Percentiles rank a stretch among this genome's conserved stretches.
These are phyloP conservation scores for Cladophialophora psammophila DNA, from an alignment of 2,329 filamentous ascomycete genomes.

Conservation along the genomic window DNA sequence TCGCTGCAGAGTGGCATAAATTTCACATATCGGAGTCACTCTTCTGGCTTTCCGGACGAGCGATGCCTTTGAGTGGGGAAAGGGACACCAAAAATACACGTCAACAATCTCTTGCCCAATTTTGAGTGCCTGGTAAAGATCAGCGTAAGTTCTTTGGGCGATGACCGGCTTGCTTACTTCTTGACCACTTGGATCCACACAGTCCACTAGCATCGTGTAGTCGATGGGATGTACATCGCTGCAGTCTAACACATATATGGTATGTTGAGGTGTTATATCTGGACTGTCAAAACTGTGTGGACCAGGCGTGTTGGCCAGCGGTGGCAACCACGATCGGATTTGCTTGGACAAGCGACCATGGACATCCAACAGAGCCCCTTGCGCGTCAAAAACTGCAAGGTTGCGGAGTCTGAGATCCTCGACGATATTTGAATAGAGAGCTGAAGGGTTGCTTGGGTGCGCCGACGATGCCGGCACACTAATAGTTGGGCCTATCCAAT, in stretches of 20 bases:
- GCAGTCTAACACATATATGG: constrained; percentile 8
- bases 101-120: neutral
- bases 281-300: neutral
- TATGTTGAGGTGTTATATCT: neutral
- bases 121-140: neutral
- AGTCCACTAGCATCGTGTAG: neutral
- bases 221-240: constrained; percentile 11
- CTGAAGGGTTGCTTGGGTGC: neutral
- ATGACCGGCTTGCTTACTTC: neutral
- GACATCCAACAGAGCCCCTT: neutral
- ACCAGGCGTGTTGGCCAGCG: too few relatives aligned
- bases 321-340: constrained; percentile 1
- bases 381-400: neutral
- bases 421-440: neutral
- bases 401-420: constrained; percentile 1
- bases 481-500: neutral
- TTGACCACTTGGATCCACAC: neutral
- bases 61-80: neutral
- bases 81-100: constrained; percentile 4
- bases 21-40: constrained; percentile 6
- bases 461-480: neutral
- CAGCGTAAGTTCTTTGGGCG: neutral
- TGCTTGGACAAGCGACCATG: constrained; percentile 2
- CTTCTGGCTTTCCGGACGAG: constrained; percentile 6
- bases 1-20: neutral